These are phyloP conservation scores for Dipteronia dyeriana DNA, from an alignment of 345 rosid species.

Conservation along the genomic window DNA sequence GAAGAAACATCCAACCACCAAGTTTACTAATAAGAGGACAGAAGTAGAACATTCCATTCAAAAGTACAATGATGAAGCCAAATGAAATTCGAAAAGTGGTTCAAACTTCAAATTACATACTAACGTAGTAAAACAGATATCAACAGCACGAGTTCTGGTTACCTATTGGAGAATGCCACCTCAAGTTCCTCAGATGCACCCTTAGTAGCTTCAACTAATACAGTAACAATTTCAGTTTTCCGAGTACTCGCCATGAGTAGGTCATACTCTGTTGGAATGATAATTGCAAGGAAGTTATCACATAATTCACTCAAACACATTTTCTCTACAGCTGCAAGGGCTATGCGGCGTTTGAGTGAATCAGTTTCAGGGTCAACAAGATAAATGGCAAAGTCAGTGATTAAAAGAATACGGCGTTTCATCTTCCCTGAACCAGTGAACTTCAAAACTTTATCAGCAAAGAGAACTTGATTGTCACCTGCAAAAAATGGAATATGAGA, in stretches of 20 bases:
- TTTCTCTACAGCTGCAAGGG: slow-evolving; percentile 80
- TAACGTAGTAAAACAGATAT: background rate
- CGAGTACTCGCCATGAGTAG: slow-evolving; percentile 89
- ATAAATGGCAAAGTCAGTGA: slow-evolving; percentile 78
- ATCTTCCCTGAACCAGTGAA: slow-evolving; percentile 87
- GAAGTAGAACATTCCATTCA: background rate
- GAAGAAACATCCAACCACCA: background rate
- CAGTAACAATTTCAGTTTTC: slow-evolving; percentile 83
- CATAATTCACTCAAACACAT: slow-evolving; percentile 76
- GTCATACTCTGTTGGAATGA: slow-evolving; percentile 93
- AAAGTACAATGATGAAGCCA: background rate
- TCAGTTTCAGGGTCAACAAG: slow-evolving; percentile 77
- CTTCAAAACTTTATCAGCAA: slow-evolving; percentile 91
- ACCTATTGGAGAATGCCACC: slow-evolving; percentile 82
- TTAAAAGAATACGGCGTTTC: slow-evolving; percentile 71
- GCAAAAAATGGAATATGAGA: slow-evolving; percentile 1
- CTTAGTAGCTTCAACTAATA: slow-evolving; percentile 80
- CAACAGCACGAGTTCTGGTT: slow-evolving; percentile 5
- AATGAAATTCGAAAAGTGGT: background rate
- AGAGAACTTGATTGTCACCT: slow-evolving; percentile 77
- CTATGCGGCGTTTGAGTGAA: slow-evolving; percentile 76
- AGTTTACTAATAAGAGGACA: too few species aligned
- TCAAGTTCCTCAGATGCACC: slow-evolving; percentile 81
- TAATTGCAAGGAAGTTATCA: slow-evolving; percentile 85
- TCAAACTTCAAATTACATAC: background rate